A percentile compares a stretch with the other conserved stretches of the same genome.
Conservation (phyloP, 139 green algal genomes). For the Trebouxia sp. region DNA sequence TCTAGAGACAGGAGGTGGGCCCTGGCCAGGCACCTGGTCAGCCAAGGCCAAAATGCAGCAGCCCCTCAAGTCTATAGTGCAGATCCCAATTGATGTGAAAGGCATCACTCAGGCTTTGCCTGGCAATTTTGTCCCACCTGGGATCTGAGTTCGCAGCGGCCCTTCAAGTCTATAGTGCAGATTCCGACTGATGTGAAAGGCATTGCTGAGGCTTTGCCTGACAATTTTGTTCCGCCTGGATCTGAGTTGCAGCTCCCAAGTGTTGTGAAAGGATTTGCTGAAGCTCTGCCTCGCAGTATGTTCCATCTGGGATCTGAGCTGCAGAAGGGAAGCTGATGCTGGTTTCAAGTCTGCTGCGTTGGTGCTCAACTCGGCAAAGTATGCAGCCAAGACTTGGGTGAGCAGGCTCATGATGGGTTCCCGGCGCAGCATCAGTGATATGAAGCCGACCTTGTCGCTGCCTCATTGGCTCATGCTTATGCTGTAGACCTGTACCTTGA, state of each 20-base stretch:
- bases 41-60: conserved; percentile 78
- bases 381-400: too few species aligned
- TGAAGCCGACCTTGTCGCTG: too few species aligned
- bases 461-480: too few species aligned
- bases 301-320: too few species aligned
- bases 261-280: conserved; percentile 62
- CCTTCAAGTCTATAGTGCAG: conserved; percentile 65
- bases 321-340: too few species aligned
- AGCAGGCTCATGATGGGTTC: too few species aligned
- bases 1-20: conserved; percentile 91
- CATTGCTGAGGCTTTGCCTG: conserved; percentile 36
- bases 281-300: conserved; percentile 6
- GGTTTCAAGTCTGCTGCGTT: too few species aligned
- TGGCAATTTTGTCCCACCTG: neutral
- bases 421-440: too few species aligned
- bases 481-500: too few species aligned
- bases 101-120: conserved; percentile 36
- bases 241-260: conserved; percentile 73
- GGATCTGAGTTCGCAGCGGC: neutral
- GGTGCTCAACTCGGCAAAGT: too few species aligned
- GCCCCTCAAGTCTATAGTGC: conserved; percentile 72
- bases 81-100: conserved; percentile 77
- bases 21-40: conserved; percentile 85
- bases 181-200: conserved; percentile 75
- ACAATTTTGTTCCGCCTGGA: neutral